Evolutionary conservation across 164 flowering plant species (phyloP).

Genomic region (Paratinospora sagittata): DNA sequence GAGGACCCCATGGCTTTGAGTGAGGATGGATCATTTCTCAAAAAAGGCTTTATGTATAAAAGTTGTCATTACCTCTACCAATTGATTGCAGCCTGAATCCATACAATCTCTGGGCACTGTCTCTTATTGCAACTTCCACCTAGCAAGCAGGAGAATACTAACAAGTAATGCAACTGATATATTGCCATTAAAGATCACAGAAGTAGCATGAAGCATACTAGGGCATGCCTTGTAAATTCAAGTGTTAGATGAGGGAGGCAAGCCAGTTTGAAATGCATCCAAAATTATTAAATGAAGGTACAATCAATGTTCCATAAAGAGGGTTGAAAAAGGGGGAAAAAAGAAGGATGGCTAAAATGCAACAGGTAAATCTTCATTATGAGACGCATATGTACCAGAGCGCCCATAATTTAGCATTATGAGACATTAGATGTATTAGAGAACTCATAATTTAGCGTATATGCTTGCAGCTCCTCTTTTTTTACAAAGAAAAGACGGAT

Average conservation of each 20-base stretch:
- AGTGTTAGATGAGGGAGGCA: neutral
- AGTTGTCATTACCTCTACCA: constrained; percentile 59
- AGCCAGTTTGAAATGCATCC: neutral
- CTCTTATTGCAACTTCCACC: constrained; percentile 97
- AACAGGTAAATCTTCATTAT: neutral
- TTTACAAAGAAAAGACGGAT: neutral
- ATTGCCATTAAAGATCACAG: neutral
- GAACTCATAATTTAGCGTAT: neutral
- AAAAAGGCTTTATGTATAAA: neutral
- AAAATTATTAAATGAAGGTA: neutral
- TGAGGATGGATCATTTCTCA: too few species aligned
- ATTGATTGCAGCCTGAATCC: constrained; percentile 50
- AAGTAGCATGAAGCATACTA: neutral
- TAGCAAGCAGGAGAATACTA: constrained; percentile 23
- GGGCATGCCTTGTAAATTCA: neutral
- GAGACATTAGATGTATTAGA: neutral
- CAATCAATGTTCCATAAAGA: neutral
- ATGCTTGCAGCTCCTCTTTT: neutral
- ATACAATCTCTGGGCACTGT: constrained; percentile 82
- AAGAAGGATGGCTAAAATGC: neutral
- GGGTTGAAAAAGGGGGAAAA: neutral
- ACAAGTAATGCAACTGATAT: constrained; percentile 4
- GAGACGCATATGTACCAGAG: too few species aligned
- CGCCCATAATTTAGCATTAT: too few species aligned
- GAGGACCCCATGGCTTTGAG: too few species aligned